Evolutionary conservation across 345 rosid genomes (phyloP).

Genomic region (Camelina laxa): DNA sequence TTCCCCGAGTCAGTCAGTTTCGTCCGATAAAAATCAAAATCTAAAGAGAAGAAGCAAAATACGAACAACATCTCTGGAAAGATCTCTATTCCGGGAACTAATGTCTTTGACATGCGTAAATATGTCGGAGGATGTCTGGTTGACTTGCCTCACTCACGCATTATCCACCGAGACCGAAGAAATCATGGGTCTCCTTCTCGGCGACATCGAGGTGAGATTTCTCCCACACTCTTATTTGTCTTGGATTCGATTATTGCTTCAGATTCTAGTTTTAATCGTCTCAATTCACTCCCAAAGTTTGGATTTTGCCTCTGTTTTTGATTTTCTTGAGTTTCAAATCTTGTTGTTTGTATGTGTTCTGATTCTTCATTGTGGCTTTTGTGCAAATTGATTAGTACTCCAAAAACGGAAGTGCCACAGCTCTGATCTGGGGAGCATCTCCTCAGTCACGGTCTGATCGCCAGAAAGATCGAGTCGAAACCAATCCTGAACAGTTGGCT

Average conservation of each 20-base stretch:
- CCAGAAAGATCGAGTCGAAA: conserved; percentile 94
- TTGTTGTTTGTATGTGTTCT: not conserved
- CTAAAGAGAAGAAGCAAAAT: not conserved
- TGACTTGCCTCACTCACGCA: conserved; percentile 95
- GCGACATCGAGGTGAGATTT: conserved; percentile 78
- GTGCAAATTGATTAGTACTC: conserved; percentile 58
- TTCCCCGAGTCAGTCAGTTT: not conserved
- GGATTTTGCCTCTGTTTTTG: conserved; percentile 3
- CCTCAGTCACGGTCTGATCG: conserved; percentile 97
- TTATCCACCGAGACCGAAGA: conserved; percentile 99
- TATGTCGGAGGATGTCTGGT: conserved; percentile 95
- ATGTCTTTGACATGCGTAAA: conserved; percentile 87
- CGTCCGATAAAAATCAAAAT: not conserved
- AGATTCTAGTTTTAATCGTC: not conserved
- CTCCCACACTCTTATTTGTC: not conserved
- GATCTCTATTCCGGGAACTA: not conserved
- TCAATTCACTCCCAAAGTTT: not conserved
- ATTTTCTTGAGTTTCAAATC: not conserved
- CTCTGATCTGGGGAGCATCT: conserved; percentile 96
- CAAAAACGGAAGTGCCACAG: conserved; percentile 75
- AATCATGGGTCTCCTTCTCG: conserved; percentile 99
- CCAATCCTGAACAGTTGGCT: conserved; percentile 97
- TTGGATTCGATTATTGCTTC: not conserved
- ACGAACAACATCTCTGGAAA: not conserved
- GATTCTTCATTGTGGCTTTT: conserved; percentile 30